phyloP scores from a whole-genome alignment of 805 yeast species.

The Torulaspora quercuum region DNA sequence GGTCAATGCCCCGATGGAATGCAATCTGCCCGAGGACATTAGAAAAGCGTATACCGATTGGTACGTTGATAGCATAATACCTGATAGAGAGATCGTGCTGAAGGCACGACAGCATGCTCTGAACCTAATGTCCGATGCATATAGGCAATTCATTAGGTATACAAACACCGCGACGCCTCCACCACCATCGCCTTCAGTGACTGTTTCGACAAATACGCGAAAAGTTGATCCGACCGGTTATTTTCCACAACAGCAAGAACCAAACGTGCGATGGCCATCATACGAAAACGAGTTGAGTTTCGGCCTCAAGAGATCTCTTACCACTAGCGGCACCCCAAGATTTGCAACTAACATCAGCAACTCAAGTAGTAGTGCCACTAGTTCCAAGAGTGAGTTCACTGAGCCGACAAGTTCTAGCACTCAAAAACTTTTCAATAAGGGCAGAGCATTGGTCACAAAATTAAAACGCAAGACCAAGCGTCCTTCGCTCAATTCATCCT shows the following conservation, averaged over 20 bases:
- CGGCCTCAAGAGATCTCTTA: constrained; percentile 1
- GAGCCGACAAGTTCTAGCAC: constrained; percentile 8
- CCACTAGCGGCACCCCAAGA: constrained; percentile 1
- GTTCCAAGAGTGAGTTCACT: constrained; percentile 8
- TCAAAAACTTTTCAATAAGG: constrained; percentile 12
- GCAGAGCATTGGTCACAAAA: constrained; percentile 12
- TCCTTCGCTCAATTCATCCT: constrained; percentile 7
- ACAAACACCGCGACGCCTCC: constrained; percentile 5
- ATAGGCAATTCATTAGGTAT: constrained; percentile 19
- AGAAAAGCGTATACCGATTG: constrained; percentile 24
- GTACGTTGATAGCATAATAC: constrained; percentile 14
- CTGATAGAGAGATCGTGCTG: constrained; percentile 20
- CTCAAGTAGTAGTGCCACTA: constrained; percentile 5
- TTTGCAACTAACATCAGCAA: constrained; percentile 6
- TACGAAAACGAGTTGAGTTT: constrained; percentile 1
- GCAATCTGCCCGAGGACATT: constrained; percentile 31
- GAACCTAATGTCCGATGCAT: constrained; percentile 30
- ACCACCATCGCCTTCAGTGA: constrained; percentile 4
- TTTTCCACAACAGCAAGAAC: constrained; percentile 6
- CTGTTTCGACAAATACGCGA: not conserved
- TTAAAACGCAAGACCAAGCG: constrained; percentile 11
- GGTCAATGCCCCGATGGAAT: constrained; percentile 30
- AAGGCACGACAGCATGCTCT: constrained; percentile 29
- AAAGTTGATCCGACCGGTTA: not conserved
- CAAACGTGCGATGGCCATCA: constrained; percentile 2